Evolutionary conservation across 2,329 filamentous ascomycete genomes (phyloP), one percentile per base, ranked within the genome.

Genomic region (Calonectria ilicicola): DNA sequence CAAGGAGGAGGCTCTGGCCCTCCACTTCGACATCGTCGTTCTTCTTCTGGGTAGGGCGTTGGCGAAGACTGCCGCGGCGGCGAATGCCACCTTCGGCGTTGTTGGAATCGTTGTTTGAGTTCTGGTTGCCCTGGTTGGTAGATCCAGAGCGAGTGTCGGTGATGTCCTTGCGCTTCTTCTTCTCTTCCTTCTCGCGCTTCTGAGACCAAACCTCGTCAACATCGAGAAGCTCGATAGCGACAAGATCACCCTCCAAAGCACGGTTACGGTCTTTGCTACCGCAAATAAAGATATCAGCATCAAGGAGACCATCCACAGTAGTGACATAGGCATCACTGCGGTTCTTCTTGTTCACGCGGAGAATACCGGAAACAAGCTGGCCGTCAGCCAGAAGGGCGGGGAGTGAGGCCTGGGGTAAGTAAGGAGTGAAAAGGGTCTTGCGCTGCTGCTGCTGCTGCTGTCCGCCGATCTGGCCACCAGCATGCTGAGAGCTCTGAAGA

Each of bases 151-250:
- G 93, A 72, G 95, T 96, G 82, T 98, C 97, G 40, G 95, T 97
- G 72, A 98, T 98, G 81, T 99, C 97, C 89, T 99, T 99, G 84
- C 97, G 94, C 88, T 98, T 99, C 91, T 99, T 99, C 91, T 99
- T 99, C 84, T 99, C 97, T 86, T 99, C 97, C 84, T 99, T 99
- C 85, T 99, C 97, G 69, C 95, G 95, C 89, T 99, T 99, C 88
- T 99, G 97, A 27, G 93, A 92, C 97, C 97, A 99, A 3, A 99
- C 97, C 82, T 99, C 97, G 82, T 98, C 97, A 9, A 99, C 97
- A 81, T 99, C 96, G 65, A 99, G 92, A 58, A 99, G 92, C 85
- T 99, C 97, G 67, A 99, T 92, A 38, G 97, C 97, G 71, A 99
- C 97, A 68, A 98, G 90, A 83, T 99, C 97, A 72, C 97, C 97